Evolutionary conservation across 2,329 filamentous ascomycete genomes (phyloP).

Genomic region (Fusarium gaditjirri): DNA sequence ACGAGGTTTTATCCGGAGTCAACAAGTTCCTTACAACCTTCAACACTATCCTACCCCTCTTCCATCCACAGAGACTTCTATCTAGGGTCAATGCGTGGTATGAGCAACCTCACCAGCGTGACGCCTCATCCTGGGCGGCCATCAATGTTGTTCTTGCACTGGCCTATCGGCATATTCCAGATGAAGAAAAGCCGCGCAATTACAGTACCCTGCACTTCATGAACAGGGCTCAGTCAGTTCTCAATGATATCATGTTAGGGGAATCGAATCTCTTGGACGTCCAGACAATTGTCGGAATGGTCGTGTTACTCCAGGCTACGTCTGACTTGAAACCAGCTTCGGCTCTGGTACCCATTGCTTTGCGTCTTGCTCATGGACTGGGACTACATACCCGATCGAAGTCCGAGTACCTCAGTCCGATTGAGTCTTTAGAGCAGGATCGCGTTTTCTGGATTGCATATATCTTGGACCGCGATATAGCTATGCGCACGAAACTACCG

Average conservation of each 20-base stretch:
- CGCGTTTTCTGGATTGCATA: conserved; percentile 35
- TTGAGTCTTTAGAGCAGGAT: neutral
- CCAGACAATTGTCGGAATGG: conserved; percentile 24
- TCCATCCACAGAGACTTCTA: neutral
- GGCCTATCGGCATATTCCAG: neutral
- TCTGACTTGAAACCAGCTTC: conserved; percentile 3
- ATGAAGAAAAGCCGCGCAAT: fast-evolving
- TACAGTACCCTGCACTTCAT: neutral
- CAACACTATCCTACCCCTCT: conserved; percentile 22
- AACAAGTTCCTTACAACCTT: conserved; percentile 4
- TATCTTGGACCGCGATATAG: conserved; percentile 23
- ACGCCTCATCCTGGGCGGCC: conserved; percentile 9
- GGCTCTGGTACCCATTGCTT: conserved; percentile 17
- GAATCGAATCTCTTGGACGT: conserved; percentile 3
- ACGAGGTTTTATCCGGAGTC: neutral
- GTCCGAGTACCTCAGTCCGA: neutral
- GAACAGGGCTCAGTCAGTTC: conserved; percentile 20
- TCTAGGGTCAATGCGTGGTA: neutral
- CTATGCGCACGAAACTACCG: neutral
- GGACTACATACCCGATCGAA: neutral
- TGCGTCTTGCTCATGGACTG: conserved; percentile 19
- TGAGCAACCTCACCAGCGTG: neutral
- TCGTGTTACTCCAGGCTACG: conserved; percentile 10
- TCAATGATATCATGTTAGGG: conserved; percentile 1
- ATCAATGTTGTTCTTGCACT: conserved; percentile 27